Evolutionary conservation across 176 grass and related monocot species (phyloP), one percentile per base, ranked within the genome.

Genomic region (Phoenix roebelenii): DNA sequence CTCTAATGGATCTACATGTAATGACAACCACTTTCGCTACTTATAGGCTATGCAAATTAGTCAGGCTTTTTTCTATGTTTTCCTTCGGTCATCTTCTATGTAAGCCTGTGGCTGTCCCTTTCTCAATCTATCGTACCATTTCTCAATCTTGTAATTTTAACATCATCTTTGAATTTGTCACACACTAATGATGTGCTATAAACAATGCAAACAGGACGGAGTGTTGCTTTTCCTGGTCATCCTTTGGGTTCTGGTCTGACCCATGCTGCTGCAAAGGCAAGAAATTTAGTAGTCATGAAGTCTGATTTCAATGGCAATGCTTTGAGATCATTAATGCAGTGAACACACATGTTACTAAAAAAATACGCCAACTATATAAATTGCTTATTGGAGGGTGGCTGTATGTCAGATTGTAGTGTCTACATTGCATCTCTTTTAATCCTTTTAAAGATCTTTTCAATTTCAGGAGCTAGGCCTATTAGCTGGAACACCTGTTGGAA

Each of bases 181-280:
- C 2, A 44, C 5, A 10, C 35, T 44, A 44, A 44, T 44, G 35
- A 44, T 44, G 35, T 14, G 35, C 9, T 14, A 44, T 44, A 12
- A 44, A 44, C 35, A 73, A 86, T 28, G 52, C 16, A 73, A 74
- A 82, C 76, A 97, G 92, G 92, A 61, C 70, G 75, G 51, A 88
- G 87, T 80, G 92, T 91, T 66, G 92, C 92, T 59, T 97, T 97
- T 88, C 92, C 87, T 51, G 92, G 92, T 48, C 87, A 97, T 85
- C 75, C 92, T 77, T 82, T 97, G 62, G 92, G 92, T 88, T 85
- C 87, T 64, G 92, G 92, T 65, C 79, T 97, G 72, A 91, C 83
- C 64, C 66, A 77, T 80, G 48, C 72, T 72, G 78, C 92, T 68
- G 87, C 92, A 78, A 85, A 90, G 86, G 92, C 68, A 85, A 88